phyloP scores from a whole-genome alignment of 257 asterid species.

The Solanum sejunctum region DNA sequence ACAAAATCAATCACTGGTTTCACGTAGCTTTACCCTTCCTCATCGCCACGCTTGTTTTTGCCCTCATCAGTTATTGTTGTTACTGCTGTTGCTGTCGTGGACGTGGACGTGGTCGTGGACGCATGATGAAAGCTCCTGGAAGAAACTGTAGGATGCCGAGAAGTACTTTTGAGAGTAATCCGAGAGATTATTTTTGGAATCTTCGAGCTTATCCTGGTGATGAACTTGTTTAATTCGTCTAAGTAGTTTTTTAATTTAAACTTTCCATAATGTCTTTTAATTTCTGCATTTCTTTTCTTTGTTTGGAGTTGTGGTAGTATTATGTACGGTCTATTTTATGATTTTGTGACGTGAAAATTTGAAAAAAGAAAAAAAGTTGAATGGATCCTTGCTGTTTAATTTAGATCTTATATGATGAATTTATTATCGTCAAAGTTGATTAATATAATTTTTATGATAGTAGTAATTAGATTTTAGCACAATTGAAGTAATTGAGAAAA shows the following conservation, averaged over 20 bases:
- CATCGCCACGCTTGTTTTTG: background rate
- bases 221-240: background rate
- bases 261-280: too few species aligned
- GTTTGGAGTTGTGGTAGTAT: too few species aligned
- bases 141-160: conserved; percentile 10
- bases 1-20: conserved; percentile 8
- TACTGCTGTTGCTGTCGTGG: conserved; percentile 3
- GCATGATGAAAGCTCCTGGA: conserved; percentile 19
- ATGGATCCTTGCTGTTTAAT: too few species aligned
- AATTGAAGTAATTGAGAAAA: too few species aligned
- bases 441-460: too few species aligned
- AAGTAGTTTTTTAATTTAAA: too few species aligned
- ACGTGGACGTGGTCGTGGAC: background rate
- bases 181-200: background rate
- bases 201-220: conserved; percentile 9
- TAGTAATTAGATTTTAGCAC: too few species aligned
- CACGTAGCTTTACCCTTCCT: conserved; percentile 5
- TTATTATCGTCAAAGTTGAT: too few species aligned
- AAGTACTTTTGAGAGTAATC: conserved; percentile 1
- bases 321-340: background rate
- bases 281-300: too few species aligned
- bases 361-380: too few species aligned
- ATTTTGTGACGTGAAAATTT: too few species aligned
- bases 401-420: too few species aligned
- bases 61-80: background rate